Conservation (phyloP, 371 early-diverging fungal species). For the Lichtheimia ramosa region DNA sequence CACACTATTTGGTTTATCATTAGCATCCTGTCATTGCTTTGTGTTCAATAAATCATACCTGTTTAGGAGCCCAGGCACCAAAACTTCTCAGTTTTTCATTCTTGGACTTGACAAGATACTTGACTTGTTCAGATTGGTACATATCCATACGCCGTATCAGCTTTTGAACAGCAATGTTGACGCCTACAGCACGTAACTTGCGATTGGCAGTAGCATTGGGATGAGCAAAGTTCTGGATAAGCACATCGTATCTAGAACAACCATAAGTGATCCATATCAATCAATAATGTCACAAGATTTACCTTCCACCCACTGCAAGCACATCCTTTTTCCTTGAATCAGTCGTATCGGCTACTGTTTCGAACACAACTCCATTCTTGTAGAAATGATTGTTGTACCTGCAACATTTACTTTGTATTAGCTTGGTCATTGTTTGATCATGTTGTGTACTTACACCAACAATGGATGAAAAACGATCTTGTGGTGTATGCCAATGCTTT, state of each 20-base stretch:
- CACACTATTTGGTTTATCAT: conserved; percentile 41
- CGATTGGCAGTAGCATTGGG: conserved; percentile 45
- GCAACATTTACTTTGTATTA: not conserved
- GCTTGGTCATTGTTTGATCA: not conserved
- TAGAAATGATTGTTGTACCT: conserved; percentile 79
- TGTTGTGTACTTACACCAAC: conserved; percentile 56
- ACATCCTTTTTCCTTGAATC: conserved; percentile 68
- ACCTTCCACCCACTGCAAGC: conserved; percentile 80
- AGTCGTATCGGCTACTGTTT: conserved; percentile 58
- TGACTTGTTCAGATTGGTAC: conserved; percentile 68
- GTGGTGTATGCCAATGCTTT: conserved; percentile 64
- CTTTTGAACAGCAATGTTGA: conserved; percentile 79
- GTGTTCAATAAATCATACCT: conserved; percentile 18
- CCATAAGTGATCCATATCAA: no score
- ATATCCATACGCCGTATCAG: conserved; percentile 67
- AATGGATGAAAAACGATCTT: conserved; percentile 69
- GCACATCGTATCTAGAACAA: conserved; percentile 65
- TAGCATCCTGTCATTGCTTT: not conserved
- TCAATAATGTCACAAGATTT: not conserved
- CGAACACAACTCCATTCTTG: conserved; percentile 74
- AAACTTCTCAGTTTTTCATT: conserved; percentile 62
- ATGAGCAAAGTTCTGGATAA: conserved; percentile 48
- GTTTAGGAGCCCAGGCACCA: conserved; percentile 63
- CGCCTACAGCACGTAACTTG: conserved; percentile 72
- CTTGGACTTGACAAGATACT: conserved; percentile 49